These are phyloP conservation scores for Halteria grandinella DNA, from an alignment of 73 alveolate genomes.

Conservation along the genomic window DNA sequence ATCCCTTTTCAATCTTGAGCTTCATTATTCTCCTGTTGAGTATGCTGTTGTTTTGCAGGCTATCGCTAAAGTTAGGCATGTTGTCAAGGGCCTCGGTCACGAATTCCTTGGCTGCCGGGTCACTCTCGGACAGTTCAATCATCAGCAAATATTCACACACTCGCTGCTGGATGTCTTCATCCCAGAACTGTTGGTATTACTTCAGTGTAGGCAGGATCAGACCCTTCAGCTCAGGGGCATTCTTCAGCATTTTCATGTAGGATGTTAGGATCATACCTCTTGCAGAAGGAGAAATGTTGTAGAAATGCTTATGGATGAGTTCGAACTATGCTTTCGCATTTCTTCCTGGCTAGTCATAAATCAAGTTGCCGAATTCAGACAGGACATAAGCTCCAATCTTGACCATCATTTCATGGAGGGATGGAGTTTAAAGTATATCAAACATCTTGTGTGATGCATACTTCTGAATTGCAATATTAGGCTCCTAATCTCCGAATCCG, in stretches of 20 bases:
- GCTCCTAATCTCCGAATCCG: conserved; percentile 94
- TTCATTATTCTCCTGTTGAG: conserved; percentile 69
- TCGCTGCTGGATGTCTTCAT: conserved; percentile 97
- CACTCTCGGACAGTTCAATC: conserved; percentile 71
- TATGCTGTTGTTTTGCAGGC: conserved; percentile 67
- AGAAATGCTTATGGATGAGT: conserved; percentile 79
- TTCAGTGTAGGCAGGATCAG: conserved; percentile 85
- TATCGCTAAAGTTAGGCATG: conserved; percentile 92
- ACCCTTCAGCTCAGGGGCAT: conserved; percentile 77
- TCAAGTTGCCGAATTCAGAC: conserved; percentile 91
- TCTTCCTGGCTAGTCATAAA: conserved; percentile 76
- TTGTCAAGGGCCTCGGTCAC: conserved; percentile 81
- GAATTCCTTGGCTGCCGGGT: conserved; percentile 73
- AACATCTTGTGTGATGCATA: conserved; percentile 93
- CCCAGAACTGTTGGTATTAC: conserved; percentile 92
- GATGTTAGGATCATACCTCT: conserved; percentile 90
- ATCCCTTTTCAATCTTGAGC: conserved; percentile 56
- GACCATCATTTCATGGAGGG: conserved; percentile 94
- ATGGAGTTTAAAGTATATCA: conserved; percentile 76
- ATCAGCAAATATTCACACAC: conserved; percentile 91
- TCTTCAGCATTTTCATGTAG: conserved; percentile 86
- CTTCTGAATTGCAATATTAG: conserved; percentile 84
- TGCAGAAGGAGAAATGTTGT: conserved; percentile 76
- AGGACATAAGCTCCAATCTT: conserved; percentile 92
- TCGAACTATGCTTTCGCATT: conserved; percentile 79